Percentiles rank a stretch among this genome's conserved stretches.
These are phyloP conservation scores for Elsinoe fawcettii DNA, from an alignment of 2,329 filamentous ascomycete species.

Conservation along the genomic window DNA sequence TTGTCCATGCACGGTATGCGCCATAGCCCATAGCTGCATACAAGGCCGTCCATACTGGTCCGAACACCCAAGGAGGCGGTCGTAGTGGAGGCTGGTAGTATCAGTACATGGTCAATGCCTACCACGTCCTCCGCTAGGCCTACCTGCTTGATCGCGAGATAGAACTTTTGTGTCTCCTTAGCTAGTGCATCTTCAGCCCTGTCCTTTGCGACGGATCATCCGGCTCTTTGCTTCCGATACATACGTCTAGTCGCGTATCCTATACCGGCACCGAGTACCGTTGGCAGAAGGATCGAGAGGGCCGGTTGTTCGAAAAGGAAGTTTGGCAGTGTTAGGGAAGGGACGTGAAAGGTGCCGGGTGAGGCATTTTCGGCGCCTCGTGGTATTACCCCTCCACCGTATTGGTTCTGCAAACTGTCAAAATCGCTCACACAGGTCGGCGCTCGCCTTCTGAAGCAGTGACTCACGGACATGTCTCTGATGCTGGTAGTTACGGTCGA, in stretches of 20 bases:
- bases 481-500: background rate
- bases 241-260: constrained; percentile 61
- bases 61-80: constrained; percentile 52
- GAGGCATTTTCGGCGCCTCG: constrained; percentile 7
- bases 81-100: constrained; percentile 38
- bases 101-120: background rate
- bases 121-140: constrained; percentile 39
- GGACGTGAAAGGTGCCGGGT: constrained; percentile 43
- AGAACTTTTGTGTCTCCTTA: constrained; percentile 53
- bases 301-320: constrained; percentile 65
- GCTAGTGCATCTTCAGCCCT: constrained; percentile 33
- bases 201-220: background rate
- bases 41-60: constrained; percentile 51
- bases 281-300: constrained; percentile 65
- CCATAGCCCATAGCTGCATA: constrained; percentile 78
- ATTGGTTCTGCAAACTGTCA: constrained; percentile 7
- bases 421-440: background rate
- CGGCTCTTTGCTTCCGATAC: constrained; percentile 24
- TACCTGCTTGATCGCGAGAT: constrained; percentile 58
- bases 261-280: constrained; percentile 64
- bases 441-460: background rate
- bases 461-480: constrained; percentile 12
- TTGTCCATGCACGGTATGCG: constrained; percentile 65
- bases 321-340: constrained; percentile 66
- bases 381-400: background rate